A percentile compares a stretch with the other conserved stretches of the same genome.
These are phyloP conservation scores for Paramecium bursaria DNA, from an alignment of 73 alveolate species.

Conservation along the genomic window DNA sequence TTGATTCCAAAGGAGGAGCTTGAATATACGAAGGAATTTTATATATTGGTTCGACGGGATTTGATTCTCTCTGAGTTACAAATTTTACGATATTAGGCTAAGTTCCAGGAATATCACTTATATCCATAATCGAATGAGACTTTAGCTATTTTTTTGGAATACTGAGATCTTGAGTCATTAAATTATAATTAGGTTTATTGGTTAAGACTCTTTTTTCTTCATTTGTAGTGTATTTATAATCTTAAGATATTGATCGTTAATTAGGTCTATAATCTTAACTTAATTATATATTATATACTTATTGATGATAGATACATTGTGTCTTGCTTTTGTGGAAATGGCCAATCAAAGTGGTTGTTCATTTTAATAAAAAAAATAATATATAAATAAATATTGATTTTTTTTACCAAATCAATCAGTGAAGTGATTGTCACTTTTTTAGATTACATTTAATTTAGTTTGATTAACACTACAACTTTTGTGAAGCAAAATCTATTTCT, in stretches of 20 bases:
- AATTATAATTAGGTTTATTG: conserved; percentile 2
- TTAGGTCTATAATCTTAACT: conserved; percentile 11
- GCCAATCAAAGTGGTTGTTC: conserved; percentile 61
- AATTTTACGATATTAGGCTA: conserved; percentile 3
- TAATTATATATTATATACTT: conserved; percentile 2
- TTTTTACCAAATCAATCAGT: too few species aligned
- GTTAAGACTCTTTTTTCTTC: neutral
- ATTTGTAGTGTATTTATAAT: conserved; percentile 31
- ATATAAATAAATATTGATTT: too few species aligned
- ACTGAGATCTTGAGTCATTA: too few species aligned
- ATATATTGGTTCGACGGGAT: conserved; percentile 32
- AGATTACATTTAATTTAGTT: too few species aligned
- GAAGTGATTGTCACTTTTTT: too few species aligned
- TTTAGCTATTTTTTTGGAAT: neutral
- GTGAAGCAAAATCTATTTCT: too few species aligned
- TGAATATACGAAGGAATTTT: neutral
- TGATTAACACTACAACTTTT: too few species aligned
- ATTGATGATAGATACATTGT: conserved; percentile 19
- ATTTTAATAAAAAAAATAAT: too few species aligned
- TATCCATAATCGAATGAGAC: neutral
- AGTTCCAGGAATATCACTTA: conserved; percentile 24
- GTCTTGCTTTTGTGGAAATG: conserved; percentile 13
- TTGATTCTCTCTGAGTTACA: neutral
- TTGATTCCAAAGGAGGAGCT: neutral
- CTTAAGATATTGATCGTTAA: conserved; percentile 36